Evolutionary conservation across 441 rosid genomes (phyloP).

Genomic region (Mallotus repandus): DNA sequence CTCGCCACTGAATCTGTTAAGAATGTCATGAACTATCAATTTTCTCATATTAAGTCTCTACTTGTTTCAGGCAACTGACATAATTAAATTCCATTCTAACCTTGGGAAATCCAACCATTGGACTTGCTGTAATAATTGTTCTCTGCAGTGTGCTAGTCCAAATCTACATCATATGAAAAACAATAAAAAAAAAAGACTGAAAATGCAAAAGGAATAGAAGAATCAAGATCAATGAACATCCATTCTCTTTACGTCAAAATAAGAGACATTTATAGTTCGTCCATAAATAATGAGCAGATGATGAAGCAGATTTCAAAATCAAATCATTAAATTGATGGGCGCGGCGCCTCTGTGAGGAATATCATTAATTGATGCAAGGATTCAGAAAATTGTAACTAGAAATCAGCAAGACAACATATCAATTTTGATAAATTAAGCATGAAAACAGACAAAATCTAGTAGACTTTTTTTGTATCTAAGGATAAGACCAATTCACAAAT

Average conservation of each 20-base stretch:
- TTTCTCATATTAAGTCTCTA: not conserved
- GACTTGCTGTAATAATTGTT: constrained; percentile 80
- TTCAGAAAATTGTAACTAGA: not conserved
- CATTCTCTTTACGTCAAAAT: no score
- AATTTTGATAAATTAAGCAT: no score
- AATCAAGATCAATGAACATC: no score
- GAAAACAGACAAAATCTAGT: no score
- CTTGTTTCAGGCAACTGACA: constrained; percentile 1
- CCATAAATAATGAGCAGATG: no score
- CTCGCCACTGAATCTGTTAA: constrained; percentile 97
- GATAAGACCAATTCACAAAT: not conserved
- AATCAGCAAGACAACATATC: no score
- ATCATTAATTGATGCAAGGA: not conserved
- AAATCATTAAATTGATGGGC: not conserved
- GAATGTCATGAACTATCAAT: not conserved
- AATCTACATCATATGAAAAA: constrained; percentile 46
- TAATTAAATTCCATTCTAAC: constrained; percentile 38
- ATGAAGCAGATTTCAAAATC: not conserved
- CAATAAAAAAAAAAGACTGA: not conserved
- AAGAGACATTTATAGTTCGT: no score
- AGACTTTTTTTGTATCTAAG: no score
- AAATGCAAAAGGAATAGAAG: not conserved
- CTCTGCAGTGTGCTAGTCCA: constrained; percentile 99
- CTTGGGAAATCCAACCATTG: constrained; percentile 96
- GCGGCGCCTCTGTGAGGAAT: not conserved